phyloP scores from a whole-genome alignment of 1,139 yeast genomes.

The Sugiyamaella novakii region DNA sequence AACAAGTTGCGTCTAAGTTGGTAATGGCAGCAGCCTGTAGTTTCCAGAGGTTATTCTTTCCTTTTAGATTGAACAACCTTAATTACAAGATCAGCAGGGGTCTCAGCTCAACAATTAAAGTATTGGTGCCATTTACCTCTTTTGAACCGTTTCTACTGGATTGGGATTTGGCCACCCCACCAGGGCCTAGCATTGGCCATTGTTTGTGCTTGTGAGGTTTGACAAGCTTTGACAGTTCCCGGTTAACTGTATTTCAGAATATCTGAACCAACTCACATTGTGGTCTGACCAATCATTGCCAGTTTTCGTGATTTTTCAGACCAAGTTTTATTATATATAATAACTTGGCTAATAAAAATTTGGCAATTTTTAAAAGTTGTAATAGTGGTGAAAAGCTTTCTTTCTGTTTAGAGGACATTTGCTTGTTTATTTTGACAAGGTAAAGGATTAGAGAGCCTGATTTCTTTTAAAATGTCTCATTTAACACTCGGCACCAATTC shows the following conservation, averaged over 20 bases:
- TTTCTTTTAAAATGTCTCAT: constrained; percentile 11
- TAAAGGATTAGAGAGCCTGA: no score
- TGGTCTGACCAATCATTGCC: background rate
- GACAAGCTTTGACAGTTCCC: constrained; percentile 11
- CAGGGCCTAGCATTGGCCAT: constrained; percentile 14
- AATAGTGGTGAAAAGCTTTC: no score
- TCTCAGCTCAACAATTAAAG: constrained; percentile 1
- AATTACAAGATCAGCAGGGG: constrained; percentile 16
- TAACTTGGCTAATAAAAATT: no score
- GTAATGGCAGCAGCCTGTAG: constrained; percentile 3
- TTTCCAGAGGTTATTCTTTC: constrained; percentile 14
- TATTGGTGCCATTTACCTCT: constrained; percentile 10
- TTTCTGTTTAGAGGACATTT: no score
- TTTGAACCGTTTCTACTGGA: constrained; percentile 3
- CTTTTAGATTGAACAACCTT: constrained; percentile 18
- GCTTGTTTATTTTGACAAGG: no score
- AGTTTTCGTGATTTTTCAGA: background rate
- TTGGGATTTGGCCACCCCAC: constrained; percentile 8
- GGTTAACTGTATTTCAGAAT: constrained; percentile 13
- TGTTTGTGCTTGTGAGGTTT: constrained; percentile 2
- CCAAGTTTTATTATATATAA: constrained; percentile 4
- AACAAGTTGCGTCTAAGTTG: constrained; percentile 6
- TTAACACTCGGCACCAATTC: background rate
- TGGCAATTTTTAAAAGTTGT: no score
- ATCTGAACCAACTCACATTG: background rate